Base-by-base conservation (phyloP, 176 grass and related monocot genomes). In the Musa troglodytarum region DNA sequence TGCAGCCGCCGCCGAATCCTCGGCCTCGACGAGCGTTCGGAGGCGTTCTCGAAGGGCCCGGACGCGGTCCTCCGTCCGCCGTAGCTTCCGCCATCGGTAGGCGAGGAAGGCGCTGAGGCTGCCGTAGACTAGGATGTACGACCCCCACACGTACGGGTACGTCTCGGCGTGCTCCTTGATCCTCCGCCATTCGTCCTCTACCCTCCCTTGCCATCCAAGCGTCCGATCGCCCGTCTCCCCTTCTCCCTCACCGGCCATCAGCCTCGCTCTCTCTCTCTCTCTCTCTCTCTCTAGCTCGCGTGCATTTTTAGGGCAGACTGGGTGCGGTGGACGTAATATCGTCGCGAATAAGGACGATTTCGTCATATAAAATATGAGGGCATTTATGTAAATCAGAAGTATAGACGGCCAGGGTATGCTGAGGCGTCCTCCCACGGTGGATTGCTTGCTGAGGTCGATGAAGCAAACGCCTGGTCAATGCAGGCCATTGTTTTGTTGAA, bases 151-250 rank as follows among this genome's bases (percentile, higher is more conserved):
- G 82, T 99, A 99, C 0, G 95, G 95, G 78, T 94, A 99, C 20
- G 90, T 89, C 90, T 99, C 86, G 19, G 95, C 95, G 76, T 99
- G 88, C 73, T 99, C 95, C 84, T 89, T 99, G 72, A 89, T 87
- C 80, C 63, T 86, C 72, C 76, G 16, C 80, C 82, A 99, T 66
- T 99, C 86, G 16, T 82, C 88, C 83, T 82, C 68, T 49, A 89
- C n/a, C 65, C 22, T 86, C 66, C 69, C 78, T 69, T 84, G 77
- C 82, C 86, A 80, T 26, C 68, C 49, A 9, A 19, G 4, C 28
- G 13, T 50, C 34, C 6, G 14, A 50, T 69, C 66, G 49, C 87
- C 84, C 90, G 89, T 24, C 23, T 22, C 15, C 29, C 2, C 66
- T 29, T 34, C 25, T 68, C 34, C 65, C 25, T 68, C 49, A 29